phyloP scores from a whole-genome alignment of 345 rosid genomes.

The Salix exigua region DNA sequence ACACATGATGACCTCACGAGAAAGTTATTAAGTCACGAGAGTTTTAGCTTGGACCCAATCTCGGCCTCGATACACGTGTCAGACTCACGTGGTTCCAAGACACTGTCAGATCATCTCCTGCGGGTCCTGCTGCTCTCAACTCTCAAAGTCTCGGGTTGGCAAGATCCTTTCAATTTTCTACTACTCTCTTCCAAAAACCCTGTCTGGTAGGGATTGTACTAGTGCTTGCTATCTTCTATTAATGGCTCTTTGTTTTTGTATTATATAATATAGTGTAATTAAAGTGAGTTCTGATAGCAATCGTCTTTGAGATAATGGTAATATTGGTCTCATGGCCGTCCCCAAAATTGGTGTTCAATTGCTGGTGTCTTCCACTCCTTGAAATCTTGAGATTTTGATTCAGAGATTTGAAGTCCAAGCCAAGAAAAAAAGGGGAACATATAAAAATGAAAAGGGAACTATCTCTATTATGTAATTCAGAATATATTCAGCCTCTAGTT shows the following conservation, averaged over 20 bases:
- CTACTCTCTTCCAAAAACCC: neutral
- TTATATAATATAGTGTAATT: neutral
- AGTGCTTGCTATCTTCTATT: neutral
- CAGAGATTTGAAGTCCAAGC: too few relatives aligned
- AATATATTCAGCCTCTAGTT: too few relatives aligned
- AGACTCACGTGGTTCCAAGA: constrained; percentile 3
- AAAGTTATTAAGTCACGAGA: constrained; percentile 18
- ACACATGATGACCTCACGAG: constrained; percentile 23
- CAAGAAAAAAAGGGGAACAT: neutral
- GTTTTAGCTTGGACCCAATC: constrained; percentile 5
- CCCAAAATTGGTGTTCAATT: neutral
- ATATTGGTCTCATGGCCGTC: neutral
- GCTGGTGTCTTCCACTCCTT: too few relatives aligned
- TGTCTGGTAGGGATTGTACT: neutral
- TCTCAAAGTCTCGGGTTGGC: too few relatives aligned
- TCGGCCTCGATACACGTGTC: constrained; percentile 23
- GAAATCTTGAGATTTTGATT: neutral
- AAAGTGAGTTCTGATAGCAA: neutral
- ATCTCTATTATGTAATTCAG: neutral
- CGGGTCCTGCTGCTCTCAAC: neutral
- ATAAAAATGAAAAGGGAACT: neutral
- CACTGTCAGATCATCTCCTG: neutral
- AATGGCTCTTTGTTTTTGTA: too few relatives aligned
- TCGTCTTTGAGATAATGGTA: neutral
- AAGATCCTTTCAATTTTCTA: neutral